A percentile compares a stretch with the other conserved stretches of the same genome.
phyloP scores from a whole-genome alignment of 306 rosid species.

The Casuarina equisetifolia region DNA sequence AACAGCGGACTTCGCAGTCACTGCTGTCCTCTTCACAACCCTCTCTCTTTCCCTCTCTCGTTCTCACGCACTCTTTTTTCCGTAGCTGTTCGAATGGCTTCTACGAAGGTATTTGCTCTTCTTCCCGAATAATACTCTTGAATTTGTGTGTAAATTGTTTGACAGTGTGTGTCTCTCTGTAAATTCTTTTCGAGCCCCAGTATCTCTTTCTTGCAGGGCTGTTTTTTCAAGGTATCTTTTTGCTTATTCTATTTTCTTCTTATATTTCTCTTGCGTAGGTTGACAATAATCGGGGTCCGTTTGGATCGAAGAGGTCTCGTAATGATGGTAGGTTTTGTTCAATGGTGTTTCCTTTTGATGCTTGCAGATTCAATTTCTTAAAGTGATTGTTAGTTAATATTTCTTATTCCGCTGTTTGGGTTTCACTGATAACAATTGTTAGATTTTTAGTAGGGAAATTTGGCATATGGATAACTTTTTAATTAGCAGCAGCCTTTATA shows the following conservation, averaged over 20 bases:
- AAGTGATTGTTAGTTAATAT: no score
- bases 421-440: background rate
- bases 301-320: conserved; percentile 43
- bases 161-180: background rate
- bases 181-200: background rate
- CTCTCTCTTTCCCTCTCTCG: background rate
- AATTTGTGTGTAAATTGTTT: background rate
- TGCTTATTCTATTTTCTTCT: background rate
- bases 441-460: background rate
- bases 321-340: conserved; percentile 36
- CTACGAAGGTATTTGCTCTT: conserved; percentile 30
- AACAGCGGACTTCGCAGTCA: conserved; percentile 1
- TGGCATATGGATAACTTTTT: background rate
- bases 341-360: background rate
- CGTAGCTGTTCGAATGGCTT: conserved; percentile 28
- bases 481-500: background rate
- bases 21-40: background rate
- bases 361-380: background rate
- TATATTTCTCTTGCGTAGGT: conserved; percentile 23
- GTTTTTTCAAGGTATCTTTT: background rate
- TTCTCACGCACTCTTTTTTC: background rate
- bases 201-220: background rate
- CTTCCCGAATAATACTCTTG: background rate
- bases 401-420: background rate
- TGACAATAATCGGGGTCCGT: conserved; percentile 38